phyloP scores from a whole-genome alignment of 192 early-diverging fungal genomes.

The Coemansia sp. region DNA sequence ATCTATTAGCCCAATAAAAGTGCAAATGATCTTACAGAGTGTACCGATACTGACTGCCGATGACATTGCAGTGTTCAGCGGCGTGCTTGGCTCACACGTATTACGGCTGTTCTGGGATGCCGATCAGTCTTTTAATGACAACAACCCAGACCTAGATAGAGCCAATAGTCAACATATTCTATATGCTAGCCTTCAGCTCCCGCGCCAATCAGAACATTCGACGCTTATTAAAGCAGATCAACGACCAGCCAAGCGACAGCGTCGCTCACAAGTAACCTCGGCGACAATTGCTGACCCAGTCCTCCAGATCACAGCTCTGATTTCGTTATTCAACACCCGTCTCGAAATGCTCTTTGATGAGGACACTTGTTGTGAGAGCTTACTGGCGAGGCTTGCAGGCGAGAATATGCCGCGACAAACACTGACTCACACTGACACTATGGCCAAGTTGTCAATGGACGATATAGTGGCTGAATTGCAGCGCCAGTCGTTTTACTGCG shows the following conservation, averaged over 20 bases:
- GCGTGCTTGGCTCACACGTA: slow-evolving; percentile 14
- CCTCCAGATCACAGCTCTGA: slow-evolving; percentile 6
- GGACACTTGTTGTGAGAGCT: too few species aligned
- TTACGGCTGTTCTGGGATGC: slow-evolving; percentile 20
- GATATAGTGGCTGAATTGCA: slow-evolving; percentile 6
- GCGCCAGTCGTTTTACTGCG: neutral
- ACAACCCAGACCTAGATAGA: neutral
- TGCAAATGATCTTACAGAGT: slow-evolving; percentile 2
- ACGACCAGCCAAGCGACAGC: neutral
- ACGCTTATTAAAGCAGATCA: neutral
- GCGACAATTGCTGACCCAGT: neutral
- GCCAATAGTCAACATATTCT: neutral
- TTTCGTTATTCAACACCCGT: neutral
- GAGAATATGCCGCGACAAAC: neutral
- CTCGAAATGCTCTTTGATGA: neutral
- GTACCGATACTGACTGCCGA: neutral
- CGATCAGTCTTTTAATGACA: neutral
- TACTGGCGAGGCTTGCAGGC: neutral
- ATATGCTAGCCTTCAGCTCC: neutral
- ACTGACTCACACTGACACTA: neutral
- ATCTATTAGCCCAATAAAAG: neutral
- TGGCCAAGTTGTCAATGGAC: neutral
- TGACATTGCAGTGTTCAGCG: slow-evolving; percentile 26
- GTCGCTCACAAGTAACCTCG: neutral
- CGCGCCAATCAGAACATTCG: neutral